Conservation (phyloP, 1,139 yeast species). For the Blastobotrys serpentis region DNA sequence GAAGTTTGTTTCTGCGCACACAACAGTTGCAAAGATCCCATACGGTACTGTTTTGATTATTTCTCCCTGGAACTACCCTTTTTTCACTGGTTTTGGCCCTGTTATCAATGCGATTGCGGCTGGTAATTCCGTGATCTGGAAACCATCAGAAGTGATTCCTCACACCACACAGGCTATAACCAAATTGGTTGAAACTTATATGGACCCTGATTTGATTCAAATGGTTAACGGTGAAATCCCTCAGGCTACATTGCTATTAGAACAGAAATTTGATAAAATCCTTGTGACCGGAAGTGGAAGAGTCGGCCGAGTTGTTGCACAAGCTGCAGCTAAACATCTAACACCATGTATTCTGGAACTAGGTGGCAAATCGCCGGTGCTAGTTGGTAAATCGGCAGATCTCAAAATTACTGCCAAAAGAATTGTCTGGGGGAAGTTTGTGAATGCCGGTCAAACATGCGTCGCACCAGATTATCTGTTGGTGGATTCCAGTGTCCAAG, state of each 20-base stretch:
- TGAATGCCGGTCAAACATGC: constrained; percentile 89
- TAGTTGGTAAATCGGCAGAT: constrained; percentile 53
- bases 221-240: constrained; percentile 73
- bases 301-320: constrained; percentile 77
- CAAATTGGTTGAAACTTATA: constrained; percentile 53
- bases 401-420: constrained; percentile 60
- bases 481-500: constrained; percentile 58
- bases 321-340: constrained; percentile 77
- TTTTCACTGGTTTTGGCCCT: constrained; percentile 62
- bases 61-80: constrained; percentile 87
- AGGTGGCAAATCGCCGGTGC: constrained; percentile 91
- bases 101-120: constrained; percentile 81
- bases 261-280: constrained; percentile 74
- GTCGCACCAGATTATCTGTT: constrained; percentile 82
- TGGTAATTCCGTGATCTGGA: constrained; percentile 79
- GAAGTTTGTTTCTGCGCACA: constrained; percentile 48
- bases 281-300: constrained; percentile 78
- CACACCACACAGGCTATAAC: constrained; percentile 57
- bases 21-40: constrained; percentile 63
- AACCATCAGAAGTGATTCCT: constrained; percentile 78
- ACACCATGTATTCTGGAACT: constrained; percentile 82
- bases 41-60: constrained; percentile 74
- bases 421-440: constrained; percentile 73
- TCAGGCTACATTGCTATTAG: constrained; percentile 66
- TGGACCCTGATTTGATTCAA: constrained; percentile 54